Base-by-base conservation (phyloP, 2,329 filamentous ascomycete genomes). In the Pyrenophora graminea region DNA sequence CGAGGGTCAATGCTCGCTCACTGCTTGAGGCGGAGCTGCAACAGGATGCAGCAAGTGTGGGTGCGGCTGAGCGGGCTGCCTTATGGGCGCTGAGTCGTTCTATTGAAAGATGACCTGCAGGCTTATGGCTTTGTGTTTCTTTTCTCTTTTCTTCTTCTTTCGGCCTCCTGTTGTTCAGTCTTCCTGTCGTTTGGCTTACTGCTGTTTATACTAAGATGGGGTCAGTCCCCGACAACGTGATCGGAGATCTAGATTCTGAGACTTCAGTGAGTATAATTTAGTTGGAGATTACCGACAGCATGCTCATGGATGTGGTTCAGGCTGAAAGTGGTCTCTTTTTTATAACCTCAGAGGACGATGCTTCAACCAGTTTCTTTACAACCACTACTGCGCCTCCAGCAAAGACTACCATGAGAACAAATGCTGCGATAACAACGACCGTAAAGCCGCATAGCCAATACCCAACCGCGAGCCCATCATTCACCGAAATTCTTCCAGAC, bases 1-100 rank as follows among this genome's bases (percentile, higher is more conserved):
- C 43, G 50, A 46, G 48, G 42, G 39, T 44, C 33, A 21, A 34
- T 30, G 33, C 15, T 45, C 27, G 32, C 23, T 31, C 18, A 39
- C 40, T 51, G 33, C 25, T 34, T 23, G 55, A 55, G 55, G 55
- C 53, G 53, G 49, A 50, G 53, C 45, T 50, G 37, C 18, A 4
- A 17, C 36, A 30, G 7, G 19, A 39, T 36, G 38, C 18, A 7
- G 38, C 30, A 30, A 12, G 27, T 48, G 49, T 45, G 21, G 36
- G 19, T 48, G 49, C 49, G 49, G 41, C 44, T 55, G 48, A 51
- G 43, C 44, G 37, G 48, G 43, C 31, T 46, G 43, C 48, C 43
- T 51, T 36, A 42, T 41, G 25, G 32, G 31, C 34, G 23, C 19
- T 19, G 36, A 17, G 27, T 37, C 8, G 19, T 19, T 17, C 38